Conservation (phyloP, 2,329 filamentous ascomycete genomes). For the Fusarium oxysporum region DNA sequence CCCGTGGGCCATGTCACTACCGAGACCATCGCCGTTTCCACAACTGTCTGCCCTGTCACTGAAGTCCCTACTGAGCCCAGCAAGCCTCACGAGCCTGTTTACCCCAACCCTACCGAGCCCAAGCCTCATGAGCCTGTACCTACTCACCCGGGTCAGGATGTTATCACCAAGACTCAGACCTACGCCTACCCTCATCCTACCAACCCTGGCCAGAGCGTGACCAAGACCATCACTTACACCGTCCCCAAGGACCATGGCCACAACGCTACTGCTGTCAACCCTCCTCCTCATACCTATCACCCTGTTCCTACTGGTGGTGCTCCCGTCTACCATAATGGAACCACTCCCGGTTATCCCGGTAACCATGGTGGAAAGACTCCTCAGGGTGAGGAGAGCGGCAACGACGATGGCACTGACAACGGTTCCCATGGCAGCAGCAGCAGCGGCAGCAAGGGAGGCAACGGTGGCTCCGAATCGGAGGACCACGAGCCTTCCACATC, state of each 20-base stretch:
- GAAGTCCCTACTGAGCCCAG: slow-evolving; percentile 29
- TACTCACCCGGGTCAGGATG: slow-evolving; percentile 33
- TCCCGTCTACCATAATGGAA: slow-evolving; percentile 29
- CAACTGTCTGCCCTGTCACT: slow-evolving; percentile 38
- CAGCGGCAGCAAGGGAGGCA: not conserved
- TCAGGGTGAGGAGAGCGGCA: slow-evolving; percentile 17
- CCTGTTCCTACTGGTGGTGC: slow-evolving; percentile 35
- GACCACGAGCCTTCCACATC: slow-evolving; percentile 27
- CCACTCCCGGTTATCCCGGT: slow-evolving; percentile 25
- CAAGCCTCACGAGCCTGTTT: slow-evolving; percentile 28
- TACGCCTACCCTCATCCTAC: slow-evolving; percentile 45
- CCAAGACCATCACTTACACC: slow-evolving; percentile 44
- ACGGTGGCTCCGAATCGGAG: slow-evolving; percentile 16
- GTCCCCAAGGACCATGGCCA: slow-evolving; percentile 30
- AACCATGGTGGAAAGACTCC: slow-evolving; percentile 34
- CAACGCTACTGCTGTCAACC: slow-evolving; percentile 36
- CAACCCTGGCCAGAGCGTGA: slow-evolving; percentile 37
- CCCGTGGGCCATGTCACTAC: slow-evolving; percentile 38
- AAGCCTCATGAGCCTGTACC: slow-evolving; percentile 34
- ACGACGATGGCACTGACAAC: slow-evolving; percentile 13
- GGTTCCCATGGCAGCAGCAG: slow-evolving; percentile 3
- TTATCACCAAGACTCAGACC: slow-evolving; percentile 45
- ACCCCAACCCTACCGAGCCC: slow-evolving; percentile 35
- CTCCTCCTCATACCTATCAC: slow-evolving; percentile 35
- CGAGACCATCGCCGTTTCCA: slow-evolving; percentile 40